Percentiles rank a stretch among this genome's conserved stretches.
Conservation (phyloP, 257 asterid genomes). For the Ilex aquifolium region DNA sequence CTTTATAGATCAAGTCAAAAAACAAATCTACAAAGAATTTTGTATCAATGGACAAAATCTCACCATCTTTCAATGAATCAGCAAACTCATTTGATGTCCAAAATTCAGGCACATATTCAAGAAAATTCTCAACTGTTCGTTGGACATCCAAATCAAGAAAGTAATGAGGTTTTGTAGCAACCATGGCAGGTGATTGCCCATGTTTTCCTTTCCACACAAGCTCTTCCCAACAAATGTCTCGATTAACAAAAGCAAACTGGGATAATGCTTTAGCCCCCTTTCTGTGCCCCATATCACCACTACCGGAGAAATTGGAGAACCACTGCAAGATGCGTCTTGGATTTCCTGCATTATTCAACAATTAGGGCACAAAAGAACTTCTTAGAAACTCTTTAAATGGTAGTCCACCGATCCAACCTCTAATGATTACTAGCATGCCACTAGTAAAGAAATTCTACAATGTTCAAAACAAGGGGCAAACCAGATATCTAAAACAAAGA, state of each 20-base stretch:
- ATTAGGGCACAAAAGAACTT: conserved; percentile 4
- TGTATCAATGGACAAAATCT: conserved; percentile 57
- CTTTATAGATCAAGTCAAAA: no score
- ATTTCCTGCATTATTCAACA: conserved; percentile 51
- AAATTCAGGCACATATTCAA: conserved; percentile 88
- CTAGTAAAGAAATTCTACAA: neutral
- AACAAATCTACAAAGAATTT: neutral
- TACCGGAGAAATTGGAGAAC: conserved; percentile 76
- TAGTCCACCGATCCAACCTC: neutral
- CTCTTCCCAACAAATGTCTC: conserved; percentile 98
- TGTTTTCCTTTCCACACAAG: conserved; percentile 97
- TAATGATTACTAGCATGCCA: neutral
- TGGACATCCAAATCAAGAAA: conserved; percentile 94
- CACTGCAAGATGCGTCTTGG: conserved; percentile 65
- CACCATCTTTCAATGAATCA: conserved; percentile 82
- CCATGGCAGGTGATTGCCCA: conserved; percentile 99
- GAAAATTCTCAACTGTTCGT: conserved; percentile 83
- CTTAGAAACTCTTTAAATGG: conserved; percentile 3
- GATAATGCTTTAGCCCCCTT: conserved; percentile 93
- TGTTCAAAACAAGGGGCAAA: neutral
- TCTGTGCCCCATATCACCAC: conserved; percentile 54
- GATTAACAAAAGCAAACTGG: conserved; percentile 81
- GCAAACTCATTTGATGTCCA: conserved; percentile 89
- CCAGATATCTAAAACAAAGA: neutral
- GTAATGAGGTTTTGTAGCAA: conserved; percentile 97